These are phyloP conservation scores for Ganoderma lingzhi DNA, from an alignment of 1,284 basidiomycete genomes.

Conservation along the genomic window DNA sequence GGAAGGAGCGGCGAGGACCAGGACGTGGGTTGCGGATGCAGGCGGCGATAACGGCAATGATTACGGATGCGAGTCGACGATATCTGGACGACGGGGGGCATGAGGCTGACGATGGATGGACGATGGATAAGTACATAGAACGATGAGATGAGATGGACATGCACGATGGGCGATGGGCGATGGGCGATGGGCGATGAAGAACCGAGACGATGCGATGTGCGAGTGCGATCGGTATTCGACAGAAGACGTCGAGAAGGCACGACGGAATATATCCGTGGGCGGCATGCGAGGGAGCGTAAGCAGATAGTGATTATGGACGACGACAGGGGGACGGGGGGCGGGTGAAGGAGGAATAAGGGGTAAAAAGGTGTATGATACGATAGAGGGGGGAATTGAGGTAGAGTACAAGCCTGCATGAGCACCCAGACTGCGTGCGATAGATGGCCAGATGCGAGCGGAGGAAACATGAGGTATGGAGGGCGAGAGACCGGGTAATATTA, in stretches of 20 bases:
- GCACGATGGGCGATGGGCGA: conserved; percentile 1
- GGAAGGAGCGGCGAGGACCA: neutral
- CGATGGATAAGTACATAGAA: neutral
- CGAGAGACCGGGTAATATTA: conserved; percentile 7
- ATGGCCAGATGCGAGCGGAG: conserved; percentile 7
- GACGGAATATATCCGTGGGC: neutral
- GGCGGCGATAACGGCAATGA: neutral
- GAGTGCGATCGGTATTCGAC: conserved; percentile 15
- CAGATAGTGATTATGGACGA: neutral
- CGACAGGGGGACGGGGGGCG: too few relatives aligned
- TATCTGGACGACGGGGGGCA: neutral
- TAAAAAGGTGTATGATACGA: conserved; percentile 1
- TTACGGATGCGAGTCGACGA: neutral
- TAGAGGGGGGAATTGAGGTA: conserved; percentile 16
- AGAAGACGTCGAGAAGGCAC: neutral
- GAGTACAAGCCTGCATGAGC: conserved; percentile 22
- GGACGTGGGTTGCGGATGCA: neutral
- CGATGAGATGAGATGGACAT: neutral
- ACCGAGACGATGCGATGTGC: neutral
- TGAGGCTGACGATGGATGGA: neutral
- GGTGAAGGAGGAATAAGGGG: neutral
- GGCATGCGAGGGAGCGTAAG: neutral
- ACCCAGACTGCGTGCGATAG: conserved; percentile 22
- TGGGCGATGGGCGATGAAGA: neutral
- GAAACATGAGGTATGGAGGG: conserved; percentile 8